Base-by-base conservation (phyloP, 192 early-diverging fungal genomes). In the Gryganskiella cystojenkinii region DNA sequence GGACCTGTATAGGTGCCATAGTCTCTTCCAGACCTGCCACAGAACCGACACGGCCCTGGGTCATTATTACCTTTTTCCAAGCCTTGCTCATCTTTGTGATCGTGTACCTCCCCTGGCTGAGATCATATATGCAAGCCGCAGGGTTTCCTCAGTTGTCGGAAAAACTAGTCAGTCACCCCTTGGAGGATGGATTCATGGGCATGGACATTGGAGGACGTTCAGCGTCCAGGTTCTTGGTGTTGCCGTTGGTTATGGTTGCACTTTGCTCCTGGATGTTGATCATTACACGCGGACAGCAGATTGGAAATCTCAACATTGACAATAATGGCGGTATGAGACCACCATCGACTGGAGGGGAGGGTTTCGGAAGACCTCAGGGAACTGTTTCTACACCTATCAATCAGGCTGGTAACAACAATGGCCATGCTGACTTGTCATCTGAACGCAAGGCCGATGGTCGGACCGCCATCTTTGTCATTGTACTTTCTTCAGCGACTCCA, bases 21-120 rank as follows among this genome's bases (percentile, higher is more conserved):
- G 67, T 64, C 34, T 64, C 65, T 27, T 66, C 70, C 24, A 72
- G 81, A 53, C 83, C 83, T 11, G 54, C 71, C 24, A 76, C 82
- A 51, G 71, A 84, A 44, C 85, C 85, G 27, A 83, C 81, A n/a
- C 81, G 83, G 51, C 81, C 63, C 42, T 84, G 83, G 85, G 80
- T 87, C 76, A 64, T 80, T 25, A 82, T 87, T 37, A 82, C 80
- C 11, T 68, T 76, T 49, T 47, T 67, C 1, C 70, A 84, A 17
- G 61, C 81, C 9, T 27, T 83, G 4, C 58, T 81, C 31, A 79
- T 84, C 28, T 61, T 87, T 30, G 46, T 50, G 1, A 53, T 69
- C 14, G 66, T 69, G 3, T 78, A 78, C 30, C 56, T 78, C 11
- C 74, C 74, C 1, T 69, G 74, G 74, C 53, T 69, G 53, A 78